Base-by-base conservation (phyloP, 352 stramenopile species). In the Globisporangium spinosum region DNA sequence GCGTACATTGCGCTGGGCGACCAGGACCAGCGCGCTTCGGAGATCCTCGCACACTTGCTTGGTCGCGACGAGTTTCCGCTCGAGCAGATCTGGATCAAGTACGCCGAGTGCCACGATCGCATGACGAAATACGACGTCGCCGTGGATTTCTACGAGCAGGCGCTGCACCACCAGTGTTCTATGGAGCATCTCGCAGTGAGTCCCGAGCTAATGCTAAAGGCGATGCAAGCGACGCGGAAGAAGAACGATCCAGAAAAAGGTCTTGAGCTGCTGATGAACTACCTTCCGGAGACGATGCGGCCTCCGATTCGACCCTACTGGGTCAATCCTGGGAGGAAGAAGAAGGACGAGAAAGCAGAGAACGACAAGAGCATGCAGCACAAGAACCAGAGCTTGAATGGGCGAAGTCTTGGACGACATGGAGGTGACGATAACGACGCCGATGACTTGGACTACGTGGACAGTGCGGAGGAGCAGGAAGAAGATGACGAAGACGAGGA, bases 1-100 rank as follows among this genome's bases (percentile, higher is more conserved):
- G 85, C 87, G 17, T 94, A 93, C 51, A 91, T 91, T 38, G 83
- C 82, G 23, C 72, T 92, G 20, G 76, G 77, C 17, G 80, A 88
- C 43, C 79, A 91, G 59, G 87, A 95, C 61, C 71, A 80, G 1
- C 79, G 86, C 27, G 87, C 85, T 5, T 74, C 81, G 12, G 74
- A 90, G 58, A 94, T 94, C 66, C 65, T 95, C 49, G 65, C 78
- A 45, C 77, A 90, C 17, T 54, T 95, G 51, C 62, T 95, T 27
- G 79, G 75, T 3, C 75, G 80, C 6, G 81, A 89, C 45, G 83
- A 92, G 27, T 91, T 95, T 64, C 73, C 81, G 0, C 65, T 90
- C 10, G 87, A 95, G 65, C 83, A 92, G 54, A 92, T 94, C 59
- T 94, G 81, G 78, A 83, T 89, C 64, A 91, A 90, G 66, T 94